Conservation (phyloP, 2,329 filamentous ascomycete genomes). For the Helicocarpus griseus region DNA sequence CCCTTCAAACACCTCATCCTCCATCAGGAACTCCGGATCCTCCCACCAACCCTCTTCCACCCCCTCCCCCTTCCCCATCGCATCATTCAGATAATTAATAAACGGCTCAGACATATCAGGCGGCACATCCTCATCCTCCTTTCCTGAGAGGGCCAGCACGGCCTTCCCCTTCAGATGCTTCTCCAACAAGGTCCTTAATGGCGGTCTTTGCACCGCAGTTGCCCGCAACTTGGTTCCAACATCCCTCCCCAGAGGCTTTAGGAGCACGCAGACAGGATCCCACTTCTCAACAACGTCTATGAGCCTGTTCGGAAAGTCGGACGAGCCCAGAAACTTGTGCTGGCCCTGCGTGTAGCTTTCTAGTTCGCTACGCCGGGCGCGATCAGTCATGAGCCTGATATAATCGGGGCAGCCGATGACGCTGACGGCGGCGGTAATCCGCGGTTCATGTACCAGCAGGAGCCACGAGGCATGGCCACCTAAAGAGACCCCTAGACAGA, state of each 20-base stretch:
- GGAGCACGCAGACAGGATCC: slow-evolving; percentile 67
- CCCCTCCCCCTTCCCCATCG: slow-evolving; percentile 24
- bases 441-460: slow-evolving; percentile 62
- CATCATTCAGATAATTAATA: slow-evolving; percentile 44
- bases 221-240: no score
- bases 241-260: slow-evolving; percentile 44
- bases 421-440: slow-evolving; percentile 66
- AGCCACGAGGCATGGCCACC: slow-evolving; percentile 87
- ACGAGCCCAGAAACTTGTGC: slow-evolving; percentile 62
- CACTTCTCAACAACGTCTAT: slow-evolving; percentile 51
- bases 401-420: slow-evolving; percentile 88
- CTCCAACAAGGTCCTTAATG: slow-evolving; percentile 34
- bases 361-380: slow-evolving; percentile 61
- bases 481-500: slow-evolving; percentile 72
- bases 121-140: slow-evolving; percentile 50
- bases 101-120: slow-evolving; percentile 48
- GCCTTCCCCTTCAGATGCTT: slow-evolving; percentile 38
- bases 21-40: slow-evolving; percentile 40
- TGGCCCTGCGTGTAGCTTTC: slow-evolving; percentile 47
- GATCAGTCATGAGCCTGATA: slow-evolving; percentile 67
- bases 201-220: no score
- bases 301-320: slow-evolving; percentile 64
- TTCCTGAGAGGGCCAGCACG: slow-evolving; percentile 46
- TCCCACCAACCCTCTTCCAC: no score
- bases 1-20: slow-evolving; percentile 46